Conservation (phyloP, 2,329 filamentous ascomycete species). For the Ophiostoma sp. region DNA sequence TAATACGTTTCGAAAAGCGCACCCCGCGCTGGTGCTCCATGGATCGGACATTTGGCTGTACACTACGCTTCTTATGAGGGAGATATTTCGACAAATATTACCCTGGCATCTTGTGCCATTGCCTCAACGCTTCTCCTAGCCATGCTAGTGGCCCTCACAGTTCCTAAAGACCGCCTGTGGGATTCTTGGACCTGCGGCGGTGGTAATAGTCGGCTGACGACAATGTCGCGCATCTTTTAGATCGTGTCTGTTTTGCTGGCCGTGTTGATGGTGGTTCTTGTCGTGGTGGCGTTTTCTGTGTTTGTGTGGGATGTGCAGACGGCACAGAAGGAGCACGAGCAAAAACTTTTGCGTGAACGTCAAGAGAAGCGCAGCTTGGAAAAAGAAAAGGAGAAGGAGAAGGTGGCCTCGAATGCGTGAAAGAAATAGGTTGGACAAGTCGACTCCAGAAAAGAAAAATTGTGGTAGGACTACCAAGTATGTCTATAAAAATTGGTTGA, state of each 20-base stretch:
- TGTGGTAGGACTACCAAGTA: too few relatives aligned
- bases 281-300: background rate
- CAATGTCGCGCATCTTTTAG: too few relatives aligned
- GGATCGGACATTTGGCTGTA: background rate
- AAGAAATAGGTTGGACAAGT: too few relatives aligned
- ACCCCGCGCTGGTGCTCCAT: too few relatives aligned
- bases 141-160: background rate
- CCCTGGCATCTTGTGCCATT: background rate
- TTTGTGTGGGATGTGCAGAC: background rate
- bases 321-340: background rate
- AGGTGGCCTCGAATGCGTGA: too few relatives aligned
- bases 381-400: too few relatives aligned
- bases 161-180: background rate
- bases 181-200: background rate
- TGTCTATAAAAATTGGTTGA: too few relatives aligned
- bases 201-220: too few relatives aligned
- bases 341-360: background rate
- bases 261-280: background rate
- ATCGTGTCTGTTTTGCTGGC: too few relatives aligned
- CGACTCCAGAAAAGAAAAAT: too few relatives aligned
- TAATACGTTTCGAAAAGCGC: too few relatives aligned
- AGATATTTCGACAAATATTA: background rate
- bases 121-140: background rate
- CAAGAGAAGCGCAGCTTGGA: background rate
- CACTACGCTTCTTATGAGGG: background rate